Percentiles rank a stretch among this genome's conserved stretches.
phyloP scores from a whole-genome alignment of 192 early-diverging fungal genomes.

The Chytriomyces hyalinus region DNA sequence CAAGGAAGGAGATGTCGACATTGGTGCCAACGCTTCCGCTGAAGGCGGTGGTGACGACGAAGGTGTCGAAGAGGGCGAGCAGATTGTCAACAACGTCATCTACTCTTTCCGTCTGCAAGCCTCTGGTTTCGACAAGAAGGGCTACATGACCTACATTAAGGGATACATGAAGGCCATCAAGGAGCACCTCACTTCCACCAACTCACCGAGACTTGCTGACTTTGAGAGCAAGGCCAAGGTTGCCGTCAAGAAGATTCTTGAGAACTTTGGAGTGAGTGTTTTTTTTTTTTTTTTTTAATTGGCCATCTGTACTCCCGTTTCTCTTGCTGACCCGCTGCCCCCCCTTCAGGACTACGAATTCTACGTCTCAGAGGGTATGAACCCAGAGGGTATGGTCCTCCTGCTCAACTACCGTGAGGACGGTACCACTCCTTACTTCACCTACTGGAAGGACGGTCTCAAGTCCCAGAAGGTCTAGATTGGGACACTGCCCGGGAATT shows the following conservation, averaged over 20 bases:
- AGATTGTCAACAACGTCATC: conserved; percentile 85
- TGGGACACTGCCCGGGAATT: neutral
- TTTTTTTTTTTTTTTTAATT: conserved; percentile 1
- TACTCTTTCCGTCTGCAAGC: conserved; percentile 75
- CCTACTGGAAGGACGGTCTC: conserved; percentile 89
- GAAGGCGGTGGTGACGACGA: conserved; percentile 68
- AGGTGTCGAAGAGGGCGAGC: conserved; percentile 61
- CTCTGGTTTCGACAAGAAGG: conserved; percentile 90
- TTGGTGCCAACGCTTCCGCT: conserved; percentile 91
- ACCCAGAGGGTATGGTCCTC: conserved; percentile 85
- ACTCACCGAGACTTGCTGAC: conserved; percentile 62
- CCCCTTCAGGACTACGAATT: conserved; percentile 78
- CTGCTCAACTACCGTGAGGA: conserved; percentile 96
- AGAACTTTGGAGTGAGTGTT: conserved; percentile 66
- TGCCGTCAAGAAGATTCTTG: conserved; percentile 81
- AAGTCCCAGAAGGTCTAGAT: conserved; percentile 70
- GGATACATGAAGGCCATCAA: conserved; percentile 88
- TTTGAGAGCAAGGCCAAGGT: conserved; percentile 69
- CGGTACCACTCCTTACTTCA: conserved; percentile 88
- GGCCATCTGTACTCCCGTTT: neutral
- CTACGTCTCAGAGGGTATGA: conserved; percentile 85
- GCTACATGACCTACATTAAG: conserved; percentile 89
- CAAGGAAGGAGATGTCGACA: conserved; percentile 77
- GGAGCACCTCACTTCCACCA: conserved; percentile 60
- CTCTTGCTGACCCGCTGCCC: neutral